Conservation (phyloP, 2,329 filamentous ascomycete genomes). For the Pyrenophora seminiperda region DNA sequence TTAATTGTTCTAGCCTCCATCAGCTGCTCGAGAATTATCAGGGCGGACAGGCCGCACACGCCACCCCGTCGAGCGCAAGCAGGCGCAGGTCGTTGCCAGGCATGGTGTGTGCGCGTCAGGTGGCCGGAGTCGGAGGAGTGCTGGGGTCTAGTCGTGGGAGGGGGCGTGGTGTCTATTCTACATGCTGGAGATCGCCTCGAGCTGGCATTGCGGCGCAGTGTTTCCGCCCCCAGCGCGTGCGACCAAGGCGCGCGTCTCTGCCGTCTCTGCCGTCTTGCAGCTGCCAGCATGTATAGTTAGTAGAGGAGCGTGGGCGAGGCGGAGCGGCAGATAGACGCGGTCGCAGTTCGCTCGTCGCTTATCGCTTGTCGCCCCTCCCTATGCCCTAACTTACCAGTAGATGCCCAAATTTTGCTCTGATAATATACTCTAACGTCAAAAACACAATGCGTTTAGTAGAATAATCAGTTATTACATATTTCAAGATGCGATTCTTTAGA, state of each 20-base stretch:
- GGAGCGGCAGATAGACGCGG: not conserved
- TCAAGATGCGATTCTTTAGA: not conserved
- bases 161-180: not conserved
- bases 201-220: not conserved
- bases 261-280: not conserved
- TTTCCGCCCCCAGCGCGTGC: not conserved
- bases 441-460: no score
- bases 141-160: not conserved
- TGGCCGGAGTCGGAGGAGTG: not conserved
- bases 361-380: not conserved
- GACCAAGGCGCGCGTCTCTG: not conserved
- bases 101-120: not conserved
- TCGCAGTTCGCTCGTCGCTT: not conserved
- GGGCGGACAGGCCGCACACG: constrained; percentile 13
- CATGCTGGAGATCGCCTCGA: not conserved
- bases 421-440: no score
- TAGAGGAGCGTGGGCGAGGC: not conserved
- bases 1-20: no score
- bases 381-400: no score
- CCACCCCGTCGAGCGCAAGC: constrained; percentile 16
- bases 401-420: no score
- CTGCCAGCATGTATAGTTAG: not conserved
- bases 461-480: no score
- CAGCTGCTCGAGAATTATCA: constrained; percentile 18
- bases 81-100: constrained; percentile 1